Base-by-base conservation (phyloP, 2,329 filamentous ascomycete species). In the Colletotrichum camelliae region DNA sequence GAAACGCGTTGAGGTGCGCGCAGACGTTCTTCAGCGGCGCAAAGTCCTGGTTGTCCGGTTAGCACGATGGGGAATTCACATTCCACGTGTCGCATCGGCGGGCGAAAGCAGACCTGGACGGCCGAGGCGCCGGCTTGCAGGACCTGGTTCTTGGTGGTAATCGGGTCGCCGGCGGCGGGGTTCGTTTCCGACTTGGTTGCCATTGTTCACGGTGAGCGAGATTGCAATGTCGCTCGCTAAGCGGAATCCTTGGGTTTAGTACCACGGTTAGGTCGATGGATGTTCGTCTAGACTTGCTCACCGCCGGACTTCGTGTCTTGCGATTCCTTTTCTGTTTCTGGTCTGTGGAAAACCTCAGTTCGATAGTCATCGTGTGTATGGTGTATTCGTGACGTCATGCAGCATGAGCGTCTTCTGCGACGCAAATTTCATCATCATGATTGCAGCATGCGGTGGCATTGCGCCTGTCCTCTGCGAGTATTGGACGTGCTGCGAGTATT, bases 1-100 rank as follows among this genome's bases (percentile, higher is more conserved):
- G 95, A 81, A 96, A 96, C n/a, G 94, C 95, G 80, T 97, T 96
- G 1, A 98, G 88, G 81, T 96, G 94, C 1, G 94, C 95, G 84
- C 95, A 97, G 65, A 97, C 90, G 69, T 92, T 91, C 80, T 95
- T 93, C 8, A 95, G 84, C 0, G 95, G 95, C 1, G 89, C 86
- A 82, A 97, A 95, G 78, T 91, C 89, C 89, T 93, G 52, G 70
- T 8, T 12, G 18, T 15, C 27, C 48, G 68, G 27, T 70, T 43
- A 18, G 43, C 43, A 52, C 43, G 43, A 52, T 52, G 43, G 43
- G 2, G 7, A 27, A 3, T 24, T 13, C 12, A 48, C 39, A 4
- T n/a, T n/a, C 2, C n/a, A 10, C 0, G 1, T 21, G 58, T 37
- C 58, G 27, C 58, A 37, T 10, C 13, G 27, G 29, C 2, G 4